Conservation (phyloP, 805 yeast genomes). For the Starmerella vitae region DNA sequence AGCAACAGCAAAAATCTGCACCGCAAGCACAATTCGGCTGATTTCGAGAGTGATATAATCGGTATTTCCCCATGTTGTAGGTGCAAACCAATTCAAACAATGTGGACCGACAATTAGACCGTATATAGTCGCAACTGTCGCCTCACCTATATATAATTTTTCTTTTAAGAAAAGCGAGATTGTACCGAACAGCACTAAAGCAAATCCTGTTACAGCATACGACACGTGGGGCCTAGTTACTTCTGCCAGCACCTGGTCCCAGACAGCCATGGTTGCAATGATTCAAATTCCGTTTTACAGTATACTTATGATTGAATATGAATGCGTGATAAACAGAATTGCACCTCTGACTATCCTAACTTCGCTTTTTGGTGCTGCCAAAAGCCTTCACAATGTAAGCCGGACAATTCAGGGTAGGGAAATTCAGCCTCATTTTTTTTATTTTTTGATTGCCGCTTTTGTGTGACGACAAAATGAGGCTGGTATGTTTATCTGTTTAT, state of each 20-base stretch:
- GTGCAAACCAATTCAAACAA: conserved; percentile 70
- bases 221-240: conserved; percentile 65
- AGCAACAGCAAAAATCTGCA: conserved; percentile 88
- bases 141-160: conserved; percentile 76
- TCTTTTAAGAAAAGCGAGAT: conserved; percentile 75
- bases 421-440: no score
- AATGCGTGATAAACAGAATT: no score
- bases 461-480: no score
- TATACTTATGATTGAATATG: no score
- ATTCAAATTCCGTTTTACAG: no score
- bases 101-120: conserved; percentile 86
- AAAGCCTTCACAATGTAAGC: no score
- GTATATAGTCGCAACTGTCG: conserved; percentile 72
- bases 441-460: no score
- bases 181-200: conserved; percentile 65
- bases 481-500: no score
- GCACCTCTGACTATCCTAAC: no score
- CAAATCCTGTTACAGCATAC: conserved; percentile 76
- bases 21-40: conserved; percentile 65
- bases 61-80: conserved; percentile 71
- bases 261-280: conserved; percentile 13
- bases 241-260: conserved; percentile 23
- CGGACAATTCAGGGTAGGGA: no score
- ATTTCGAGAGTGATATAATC: conserved; percentile 74
- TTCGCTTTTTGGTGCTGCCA: no score